Evolutionary conservation across 139 green algal species (phyloP).

Genomic region (Chlamydomonas schloesseri): DNA sequence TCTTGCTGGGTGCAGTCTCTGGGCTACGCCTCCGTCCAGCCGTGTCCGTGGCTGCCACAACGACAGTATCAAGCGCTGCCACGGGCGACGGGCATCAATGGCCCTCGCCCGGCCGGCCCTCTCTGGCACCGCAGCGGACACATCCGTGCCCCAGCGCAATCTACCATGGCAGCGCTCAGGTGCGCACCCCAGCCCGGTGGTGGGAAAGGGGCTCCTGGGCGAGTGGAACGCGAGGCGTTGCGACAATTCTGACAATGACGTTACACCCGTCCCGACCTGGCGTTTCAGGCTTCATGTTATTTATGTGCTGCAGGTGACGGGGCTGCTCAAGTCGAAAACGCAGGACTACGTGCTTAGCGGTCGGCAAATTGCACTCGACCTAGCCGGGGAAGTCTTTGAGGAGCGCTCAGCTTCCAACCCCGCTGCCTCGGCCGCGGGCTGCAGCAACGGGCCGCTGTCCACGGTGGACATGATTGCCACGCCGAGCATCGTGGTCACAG

Average conservation of each 20-base stretch:
- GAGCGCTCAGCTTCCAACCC: not conserved
- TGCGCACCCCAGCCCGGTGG: too few relatives aligned
- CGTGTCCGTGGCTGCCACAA: too few relatives aligned
- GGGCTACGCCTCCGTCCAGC: too few relatives aligned
- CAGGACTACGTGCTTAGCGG: slow-evolving; percentile 20
- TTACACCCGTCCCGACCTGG: too few relatives aligned
- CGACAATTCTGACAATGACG: too few relatives aligned
- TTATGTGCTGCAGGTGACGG: not conserved
- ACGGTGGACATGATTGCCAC: not conserved
- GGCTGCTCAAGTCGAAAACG: slow-evolving; percentile 8
- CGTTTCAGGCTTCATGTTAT: too few relatives aligned
- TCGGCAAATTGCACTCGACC: not conserved
- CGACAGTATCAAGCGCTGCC: too few relatives aligned
- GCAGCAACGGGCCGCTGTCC: not conserved
- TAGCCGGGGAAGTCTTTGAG: not conserved
- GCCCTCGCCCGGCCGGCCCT: too few relatives aligned
- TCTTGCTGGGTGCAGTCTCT: too few relatives aligned
- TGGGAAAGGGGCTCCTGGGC: too few relatives aligned
- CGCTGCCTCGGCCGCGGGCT: not conserved
- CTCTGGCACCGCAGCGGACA: too few relatives aligned
- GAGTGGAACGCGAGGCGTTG: not conserved
- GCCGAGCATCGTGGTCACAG: not conserved
- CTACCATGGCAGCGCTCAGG: slow-evolving; percentile 17
- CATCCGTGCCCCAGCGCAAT: not conserved
- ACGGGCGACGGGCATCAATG: too few relatives aligned